These are phyloP conservation scores for Agapanthus africanus DNA, from an alignment of 106 monocot species.

Conservation along the genomic window DNA sequence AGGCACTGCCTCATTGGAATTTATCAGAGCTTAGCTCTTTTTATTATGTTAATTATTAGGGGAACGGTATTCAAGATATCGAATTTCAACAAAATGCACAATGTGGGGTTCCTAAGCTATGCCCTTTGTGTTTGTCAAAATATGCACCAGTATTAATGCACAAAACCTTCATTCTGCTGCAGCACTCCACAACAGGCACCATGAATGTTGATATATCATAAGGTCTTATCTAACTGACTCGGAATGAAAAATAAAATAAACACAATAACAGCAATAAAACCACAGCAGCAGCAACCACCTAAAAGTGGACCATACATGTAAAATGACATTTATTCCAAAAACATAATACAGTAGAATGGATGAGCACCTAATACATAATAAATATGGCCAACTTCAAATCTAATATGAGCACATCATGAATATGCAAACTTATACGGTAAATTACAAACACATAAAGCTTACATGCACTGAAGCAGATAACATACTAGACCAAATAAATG, in stretches of 20 bases:
- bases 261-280: neutral
- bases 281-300: neutral
- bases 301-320: neutral
- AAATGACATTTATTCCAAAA: neutral
- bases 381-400: neutral
- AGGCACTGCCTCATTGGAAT: too few relatives aligned
- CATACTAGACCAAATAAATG: neutral
- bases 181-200: neutral
- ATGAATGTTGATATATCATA: too few relatives aligned
- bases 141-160: neutral
- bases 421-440: neutral
- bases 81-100: neutral
- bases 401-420: neutral
- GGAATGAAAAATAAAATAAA: neutral
- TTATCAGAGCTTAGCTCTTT: too few relatives aligned
- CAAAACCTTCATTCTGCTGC: neutral
- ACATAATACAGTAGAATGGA: neutral
- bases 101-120: neutral
- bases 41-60: neutral
- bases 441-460: constrained; percentile 2
- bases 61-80: neutral
- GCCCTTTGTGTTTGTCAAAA: neutral
- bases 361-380: neutral
- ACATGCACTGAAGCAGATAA: neutral
- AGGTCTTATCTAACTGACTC: too few relatives aligned